phyloP scores from a whole-genome alignment of 2,329 filamentous ascomycete genomes.

The Pyrenophora tritici-repentis region DNA sequence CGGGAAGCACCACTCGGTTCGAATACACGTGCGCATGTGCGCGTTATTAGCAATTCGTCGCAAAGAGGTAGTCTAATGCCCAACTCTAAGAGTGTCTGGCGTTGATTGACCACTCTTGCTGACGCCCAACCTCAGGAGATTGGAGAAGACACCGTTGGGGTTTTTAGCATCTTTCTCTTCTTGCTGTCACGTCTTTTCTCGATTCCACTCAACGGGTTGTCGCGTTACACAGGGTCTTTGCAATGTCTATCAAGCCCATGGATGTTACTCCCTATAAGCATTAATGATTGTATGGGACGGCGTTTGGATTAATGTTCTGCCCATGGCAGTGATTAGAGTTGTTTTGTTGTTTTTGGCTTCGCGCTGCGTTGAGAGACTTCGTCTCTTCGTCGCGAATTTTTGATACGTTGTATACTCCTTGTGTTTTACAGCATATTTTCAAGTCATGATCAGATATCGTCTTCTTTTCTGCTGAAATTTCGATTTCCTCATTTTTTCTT shows the following conservation, averaged over 20 bases:
- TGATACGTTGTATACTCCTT: not conserved
- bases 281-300: conserved; percentile 7
- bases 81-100: conserved; percentile 41
- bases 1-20: conserved; percentile 29
- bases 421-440: conserved; percentile 1
- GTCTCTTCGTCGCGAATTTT: too few relatives aligned
- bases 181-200: not conserved
- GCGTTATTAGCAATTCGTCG: conserved; percentile 39
- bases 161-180: conserved; percentile 2
- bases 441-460: not conserved
- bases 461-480: too few relatives aligned
- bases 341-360: not conserved
- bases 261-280: conserved; percentile 9
- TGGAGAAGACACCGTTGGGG: conserved; percentile 5
- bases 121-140: not conserved
- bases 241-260: not conserved
- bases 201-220: not conserved
- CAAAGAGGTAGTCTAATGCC: conserved; percentile 40
- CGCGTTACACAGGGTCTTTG: not conserved
- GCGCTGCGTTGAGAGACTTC: not conserved
- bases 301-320: conserved; percentile 12
- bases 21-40: conserved; percentile 36
- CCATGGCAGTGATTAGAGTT: conserved; percentile 8
- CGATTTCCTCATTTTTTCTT: too few relatives aligned
- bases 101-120: conserved; percentile 25